Evolutionary conservation across 345 rosid genomes (phyloP), one percentile per base, ranked within the genome.

Genomic region (Cardamine occulta): DNA sequence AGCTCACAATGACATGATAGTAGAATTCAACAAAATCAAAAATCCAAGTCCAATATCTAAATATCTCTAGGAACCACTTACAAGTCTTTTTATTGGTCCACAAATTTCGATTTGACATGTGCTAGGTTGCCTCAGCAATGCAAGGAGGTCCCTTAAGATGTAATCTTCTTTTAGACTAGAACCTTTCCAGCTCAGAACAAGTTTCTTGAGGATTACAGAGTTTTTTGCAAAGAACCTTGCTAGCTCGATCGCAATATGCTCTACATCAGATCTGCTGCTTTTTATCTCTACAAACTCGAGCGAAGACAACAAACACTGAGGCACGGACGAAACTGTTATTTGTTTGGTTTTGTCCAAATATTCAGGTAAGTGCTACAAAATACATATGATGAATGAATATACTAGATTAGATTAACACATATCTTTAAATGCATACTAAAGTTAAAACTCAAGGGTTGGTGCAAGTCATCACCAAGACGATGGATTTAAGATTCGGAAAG

Each of bases 211-310:
- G 26, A 54, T 18, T 24, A 8, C 18, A 2, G 73, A 54, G 39
- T 68, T 55, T 10, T 28, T 13, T 9, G 28, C 51, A 26, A 68
- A 68, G 26, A 54, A 54, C 11, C 37, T 53, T 54, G 32, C 62
- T 23, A 53, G 26, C 37, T 68, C n/a, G 26, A 34, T 51, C 21
- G 12, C 31, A 23, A 11, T 7, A 52, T 3, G 31, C 3, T 1
- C 8, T 52, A 1, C n/a, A 4, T 4, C 7, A 10, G 0, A 9
- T 3, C 5, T 48, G 23, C 10, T 3, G 12, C 10, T 3, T 56
- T 29, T 29, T 59, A 59, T 59, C 63, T 51, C 60, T 34, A 66
- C 48, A 51, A 13, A 55, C 63, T 68, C 63, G 4, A 55, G 73
- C n/a, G 73, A 68, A 1, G 64, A 54, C 17, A 40, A 2, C 42